phyloP scores from a whole-genome alignment of 2,329 filamentous ascomycete genomes.

The Ceratocystis eucalypticola region DNA sequence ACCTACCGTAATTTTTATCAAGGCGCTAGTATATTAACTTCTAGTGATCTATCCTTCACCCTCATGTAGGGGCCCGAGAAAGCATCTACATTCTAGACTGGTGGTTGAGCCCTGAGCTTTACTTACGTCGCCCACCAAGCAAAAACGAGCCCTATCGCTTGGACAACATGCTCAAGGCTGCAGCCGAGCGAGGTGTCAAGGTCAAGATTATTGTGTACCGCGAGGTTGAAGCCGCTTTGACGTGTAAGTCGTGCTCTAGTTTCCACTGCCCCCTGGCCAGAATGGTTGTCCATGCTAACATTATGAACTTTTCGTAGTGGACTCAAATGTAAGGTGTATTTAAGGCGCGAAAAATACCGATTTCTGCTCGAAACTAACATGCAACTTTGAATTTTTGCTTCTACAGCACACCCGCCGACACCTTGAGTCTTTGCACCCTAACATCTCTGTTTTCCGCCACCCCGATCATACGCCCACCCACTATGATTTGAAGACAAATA shows the following conservation, averaged over 20 bases:
- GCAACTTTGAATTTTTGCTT: constrained; percentile 17
- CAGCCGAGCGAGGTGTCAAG: constrained; percentile 70
- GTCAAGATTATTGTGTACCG: constrained; percentile 86
- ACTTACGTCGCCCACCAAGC: constrained; percentile 68
- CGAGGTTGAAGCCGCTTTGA: constrained; percentile 70
- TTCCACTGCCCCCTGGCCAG: not conserved
- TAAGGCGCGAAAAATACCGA: not conserved
- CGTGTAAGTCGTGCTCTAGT: constrained; percentile 44
- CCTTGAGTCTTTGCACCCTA: constrained; percentile 63
- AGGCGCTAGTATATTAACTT: not conserved
- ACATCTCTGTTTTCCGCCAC: constrained; percentile 80
- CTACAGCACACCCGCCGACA: constrained; percentile 61
- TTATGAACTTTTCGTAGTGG: constrained; percentile 23
- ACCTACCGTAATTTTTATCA: not conserved
- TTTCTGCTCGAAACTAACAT: not conserved
- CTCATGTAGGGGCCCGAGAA: constrained; percentile 47
- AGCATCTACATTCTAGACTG: constrained; percentile 78
- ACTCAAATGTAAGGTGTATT: constrained; percentile 29
- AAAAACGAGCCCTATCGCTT: constrained; percentile 72
- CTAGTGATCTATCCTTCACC: not conserved
- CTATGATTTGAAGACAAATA: constrained; percentile 51
- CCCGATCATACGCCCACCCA: constrained; percentile 74
- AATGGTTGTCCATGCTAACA: not conserved
- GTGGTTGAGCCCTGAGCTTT: constrained; percentile 85
- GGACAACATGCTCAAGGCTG: constrained; percentile 68